phyloP scores from a whole-genome alignment of 2,329 filamentous ascomycete species.

The Pyricularia grisea region DNA sequence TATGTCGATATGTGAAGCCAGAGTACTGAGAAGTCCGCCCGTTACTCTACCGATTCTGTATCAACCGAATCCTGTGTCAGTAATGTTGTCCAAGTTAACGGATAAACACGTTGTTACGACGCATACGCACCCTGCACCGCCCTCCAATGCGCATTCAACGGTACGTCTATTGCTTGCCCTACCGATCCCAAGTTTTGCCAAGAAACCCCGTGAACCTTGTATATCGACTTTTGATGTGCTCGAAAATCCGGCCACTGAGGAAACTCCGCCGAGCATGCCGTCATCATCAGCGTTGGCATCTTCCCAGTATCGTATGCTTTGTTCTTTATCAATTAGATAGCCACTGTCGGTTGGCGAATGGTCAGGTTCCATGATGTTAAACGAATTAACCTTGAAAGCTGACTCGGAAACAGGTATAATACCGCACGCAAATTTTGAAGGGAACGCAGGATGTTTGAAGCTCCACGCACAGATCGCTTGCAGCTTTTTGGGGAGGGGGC shows the following conservation, averaged over 20 bases:
- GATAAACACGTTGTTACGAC: background rate
- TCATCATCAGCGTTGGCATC: conserved; percentile 33
- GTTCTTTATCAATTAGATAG: background rate
- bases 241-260: conserved; percentile 36
- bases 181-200: conserved; percentile 52
- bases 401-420: too few species aligned
- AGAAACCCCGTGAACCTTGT: conserved; percentile 57
- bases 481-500: too few species aligned
- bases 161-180: conserved; percentile 18
- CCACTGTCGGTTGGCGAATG: background rate
- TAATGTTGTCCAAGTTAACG: too few species aligned
- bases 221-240: conserved; percentile 61
- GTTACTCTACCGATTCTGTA: conserved; percentile 75
- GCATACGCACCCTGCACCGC: conserved; percentile 26
- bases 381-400: too few species aligned
- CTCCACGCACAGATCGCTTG: too few species aligned
- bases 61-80: background rate
- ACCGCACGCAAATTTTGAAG: too few species aligned
- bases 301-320: conserved; percentile 31
- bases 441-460: too few species aligned
- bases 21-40: conserved; percentile 58
- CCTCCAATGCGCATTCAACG: conserved; percentile 21
- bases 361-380: too few species aligned
- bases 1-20: conserved; percentile 65
- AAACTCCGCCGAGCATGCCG: conserved; percentile 66